Base-by-base conservation (phyloP, 768 basidiomycete genomes). In the Rhizopogon salebrosus region DNA sequence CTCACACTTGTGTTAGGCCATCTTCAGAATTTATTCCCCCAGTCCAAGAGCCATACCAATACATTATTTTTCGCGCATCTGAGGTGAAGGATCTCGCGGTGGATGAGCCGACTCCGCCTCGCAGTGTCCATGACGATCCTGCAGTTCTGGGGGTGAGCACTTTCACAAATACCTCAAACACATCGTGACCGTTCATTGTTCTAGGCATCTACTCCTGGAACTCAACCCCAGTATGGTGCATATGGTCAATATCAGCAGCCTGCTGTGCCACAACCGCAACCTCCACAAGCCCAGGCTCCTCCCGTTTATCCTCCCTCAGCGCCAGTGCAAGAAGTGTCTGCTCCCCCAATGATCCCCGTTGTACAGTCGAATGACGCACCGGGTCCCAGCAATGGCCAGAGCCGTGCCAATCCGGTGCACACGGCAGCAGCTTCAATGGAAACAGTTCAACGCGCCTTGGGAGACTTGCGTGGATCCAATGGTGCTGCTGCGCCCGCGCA, bases 11-110 rank as follows among this genome's bases (percentile, higher is more conserved):
- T 22, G 45, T 37, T 62, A 89, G 87, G 58, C 85, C 87, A 9
- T 80, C 83, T 37, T 69, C 78, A 31, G 85, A 92, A 66, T 94
- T 83, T 69, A 90, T 92, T 53, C 87, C 91, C 4, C 89, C 91
- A 0, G 85, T 86, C 40, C 82, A 84, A 64, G 87, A 87, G 54
- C 89, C 89, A 0, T 94, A 92, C 66, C 80, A 87, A 57, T 92
- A 90, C 69, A 92, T 94, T 70, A 89, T 94, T 57, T 94, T 94
- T 72, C 88, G 89, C 49, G 90, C 90, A 6, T 88, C 88, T 3
- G 89, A 93, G 69, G 90, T 92, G 56, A 92, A 92, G 62, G 90
- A 93, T 63, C 77, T 92, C n/a, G 78, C 87, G 24, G 89, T 93
- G 13, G 90, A 93, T 60, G 86, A 90, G 54, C 77, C 80, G 1